phyloP scores from a whole-genome alignment of 2,329 filamentous ascomycete genomes.

The Cladorrhinum sp. region DNA sequence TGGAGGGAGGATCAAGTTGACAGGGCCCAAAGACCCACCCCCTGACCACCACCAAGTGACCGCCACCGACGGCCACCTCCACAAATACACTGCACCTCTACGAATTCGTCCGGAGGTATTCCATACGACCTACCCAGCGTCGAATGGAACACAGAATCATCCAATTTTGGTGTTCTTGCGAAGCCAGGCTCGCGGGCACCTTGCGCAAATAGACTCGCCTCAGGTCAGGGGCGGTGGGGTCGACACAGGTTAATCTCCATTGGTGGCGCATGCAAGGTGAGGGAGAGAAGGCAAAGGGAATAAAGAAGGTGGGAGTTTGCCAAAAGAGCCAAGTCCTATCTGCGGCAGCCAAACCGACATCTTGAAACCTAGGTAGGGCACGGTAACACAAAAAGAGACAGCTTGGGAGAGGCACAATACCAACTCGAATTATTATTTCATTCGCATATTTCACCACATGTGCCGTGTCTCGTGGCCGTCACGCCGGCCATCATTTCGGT shows the following conservation, averaged over 20 bases:
- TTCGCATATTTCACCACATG: not conserved
- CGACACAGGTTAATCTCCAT: not conserved
- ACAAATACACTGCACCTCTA: too few species aligned
- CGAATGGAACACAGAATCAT: not conserved
- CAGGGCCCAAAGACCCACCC: slow-evolving; percentile 15
- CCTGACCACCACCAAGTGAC: not conserved
- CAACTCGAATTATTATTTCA: not conserved
- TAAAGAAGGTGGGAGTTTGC: not conserved
- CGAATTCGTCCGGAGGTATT: not conserved
- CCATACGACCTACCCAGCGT: not conserved
- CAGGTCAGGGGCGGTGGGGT: not conserved
- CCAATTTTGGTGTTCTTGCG: not conserved
- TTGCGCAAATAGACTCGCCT: not conserved
- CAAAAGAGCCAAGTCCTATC: not conserved
- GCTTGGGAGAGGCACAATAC: not conserved
- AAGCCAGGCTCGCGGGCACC: not conserved
- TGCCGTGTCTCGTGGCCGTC: not conserved
- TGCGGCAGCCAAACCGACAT: not conserved
- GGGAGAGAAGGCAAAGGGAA: not conserved
- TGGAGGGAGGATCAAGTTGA: slow-evolving; percentile 23
- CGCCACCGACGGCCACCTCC: not conserved
- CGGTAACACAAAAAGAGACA: too few species aligned
- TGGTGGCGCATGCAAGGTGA: not conserved
- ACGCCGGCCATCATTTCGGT: slow-evolving; percentile 18
- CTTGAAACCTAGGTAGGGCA: not conserved